Percentiles rank a stretch among this genome's conserved stretches.
Conservation (phyloP, 1,139 yeast genomes). For the Suhomyces panamericanus region DNA sequence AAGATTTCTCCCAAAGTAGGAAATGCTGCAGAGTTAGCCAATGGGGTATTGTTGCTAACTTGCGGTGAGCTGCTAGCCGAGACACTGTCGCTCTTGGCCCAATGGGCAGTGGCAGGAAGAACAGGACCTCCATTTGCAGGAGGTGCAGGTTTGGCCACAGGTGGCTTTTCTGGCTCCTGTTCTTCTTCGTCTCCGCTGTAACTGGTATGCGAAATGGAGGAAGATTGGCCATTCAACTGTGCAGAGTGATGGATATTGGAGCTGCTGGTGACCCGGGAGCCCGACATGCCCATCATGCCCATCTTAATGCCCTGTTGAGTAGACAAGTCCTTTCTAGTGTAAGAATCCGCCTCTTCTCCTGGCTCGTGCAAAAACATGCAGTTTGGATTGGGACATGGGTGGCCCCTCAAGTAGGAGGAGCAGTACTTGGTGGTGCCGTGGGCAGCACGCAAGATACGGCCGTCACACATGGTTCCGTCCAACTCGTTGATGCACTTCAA, state of each 20-base stretch:
- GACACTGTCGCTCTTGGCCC: slow-evolving; percentile 45
- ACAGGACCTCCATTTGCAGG: slow-evolving; percentile 29
- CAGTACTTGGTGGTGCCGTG: slow-evolving; percentile 99
- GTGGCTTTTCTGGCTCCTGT: slow-evolving; percentile 10
- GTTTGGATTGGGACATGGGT: slow-evolving; percentile 96
- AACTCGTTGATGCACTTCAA: slow-evolving; percentile 88
- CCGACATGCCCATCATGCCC: slow-evolving; percentile 45
- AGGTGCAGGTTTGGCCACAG: slow-evolving; percentile 8
- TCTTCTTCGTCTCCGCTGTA: slow-evolving; percentile 26
- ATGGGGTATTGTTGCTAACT: slow-evolving; percentile 35
- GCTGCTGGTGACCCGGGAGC: slow-evolving; percentile 17
- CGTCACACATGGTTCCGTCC: slow-evolving; percentile 93
- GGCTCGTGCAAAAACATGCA: slow-evolving; percentile 99
- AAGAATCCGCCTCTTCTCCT: slow-evolving; percentile 98
- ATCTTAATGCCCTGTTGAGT: slow-evolving; percentile 73
- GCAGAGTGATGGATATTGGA: slow-evolving; percentile 15
- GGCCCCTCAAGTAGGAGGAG: slow-evolving; percentile 90
- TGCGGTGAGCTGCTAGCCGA: slow-evolving; percentile 38
- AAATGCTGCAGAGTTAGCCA: slow-evolving; percentile 61
- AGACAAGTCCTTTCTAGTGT: slow-evolving; percentile 87
- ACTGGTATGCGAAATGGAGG: neutral
- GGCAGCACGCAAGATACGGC: slow-evolving; percentile 84
- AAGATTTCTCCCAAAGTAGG: slow-evolving; percentile 72
- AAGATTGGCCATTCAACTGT: slow-evolving; percentile 6
- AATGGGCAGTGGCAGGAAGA: slow-evolving; percentile 58